These are phyloP conservation scores for Hymenoscyphus linearis DNA, from an alignment of 2,329 filamentous ascomycete genomes.

Conservation along the genomic window DNA sequence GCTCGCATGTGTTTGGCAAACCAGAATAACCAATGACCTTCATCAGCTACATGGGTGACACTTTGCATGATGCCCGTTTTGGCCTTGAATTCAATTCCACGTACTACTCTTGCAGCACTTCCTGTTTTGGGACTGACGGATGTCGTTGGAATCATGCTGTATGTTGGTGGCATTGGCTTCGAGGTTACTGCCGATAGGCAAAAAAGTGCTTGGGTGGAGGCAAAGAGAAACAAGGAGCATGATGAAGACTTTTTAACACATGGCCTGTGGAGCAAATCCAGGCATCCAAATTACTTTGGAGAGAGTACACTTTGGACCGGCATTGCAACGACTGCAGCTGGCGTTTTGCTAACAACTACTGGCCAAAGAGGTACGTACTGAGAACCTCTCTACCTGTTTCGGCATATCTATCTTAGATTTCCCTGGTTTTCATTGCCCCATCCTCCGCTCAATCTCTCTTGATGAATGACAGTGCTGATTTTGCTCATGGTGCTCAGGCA, in stretches of 20 bases:
- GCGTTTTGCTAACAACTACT: conserved; percentile 48
- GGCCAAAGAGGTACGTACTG: conserved; percentile 40
- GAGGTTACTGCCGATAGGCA: conserved; percentile 60
- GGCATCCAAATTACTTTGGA: conserved; percentile 68
- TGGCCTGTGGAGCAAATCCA: conserved; percentile 55
- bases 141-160: conserved; percentile 52
- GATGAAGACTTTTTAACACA: conserved; percentile 60
- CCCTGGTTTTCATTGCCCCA: no score
- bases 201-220: conserved; percentile 55
- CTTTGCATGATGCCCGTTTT: conserved; percentile 62
- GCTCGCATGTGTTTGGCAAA: no score
- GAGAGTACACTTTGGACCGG: conserved; percentile 65
- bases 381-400: not conserved
- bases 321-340: conserved; percentile 54
- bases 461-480: not conserved
- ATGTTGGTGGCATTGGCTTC: conserved; percentile 52
- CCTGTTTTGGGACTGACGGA: conserved; percentile 47
- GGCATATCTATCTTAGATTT: not conserved
- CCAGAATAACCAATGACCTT: no score
- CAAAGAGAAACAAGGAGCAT: conserved; percentile 60
- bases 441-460: not conserved
- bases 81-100: conserved; percentile 56
- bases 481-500: conserved; percentile 30
- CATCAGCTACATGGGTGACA: conserved; percentile 56
- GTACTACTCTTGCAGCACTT: conserved; percentile 44